Evolutionary conservation across 129 eudicot genomes (phyloP).

Genomic region (Mikania micrantha): DNA sequence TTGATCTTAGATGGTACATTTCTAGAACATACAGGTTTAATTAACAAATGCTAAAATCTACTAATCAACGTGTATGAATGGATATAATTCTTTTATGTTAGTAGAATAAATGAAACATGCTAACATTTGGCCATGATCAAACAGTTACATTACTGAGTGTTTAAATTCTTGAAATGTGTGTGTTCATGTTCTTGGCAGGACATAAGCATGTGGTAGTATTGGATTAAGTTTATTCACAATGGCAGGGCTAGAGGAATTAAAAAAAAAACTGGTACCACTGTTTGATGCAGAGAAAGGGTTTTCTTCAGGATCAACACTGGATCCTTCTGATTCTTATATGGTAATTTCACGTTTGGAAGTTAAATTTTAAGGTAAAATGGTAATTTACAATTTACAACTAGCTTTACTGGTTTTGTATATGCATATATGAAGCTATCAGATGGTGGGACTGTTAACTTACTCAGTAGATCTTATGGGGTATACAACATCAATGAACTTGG

Average conservation of each 20-base stretch:
- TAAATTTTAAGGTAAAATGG: neutral
- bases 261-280: slow-evolving; percentile 82
- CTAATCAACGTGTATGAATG: neutral
- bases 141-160: neutral
- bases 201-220: slow-evolving; percentile 22
- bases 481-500: slow-evolving; percentile 96
- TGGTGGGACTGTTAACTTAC: slow-evolving; percentile 82
- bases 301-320: slow-evolving; percentile 60
- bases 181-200: slow-evolving; percentile 9
- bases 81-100: too few species aligned
- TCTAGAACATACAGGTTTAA: neutral
- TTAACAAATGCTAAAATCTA: neutral
- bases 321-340: slow-evolving; percentile 73
- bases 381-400: neutral
- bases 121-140: neutral
- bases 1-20: neutral
- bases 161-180: neutral
- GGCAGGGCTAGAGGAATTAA: slow-evolving; percentile 92
- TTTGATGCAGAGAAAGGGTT: slow-evolving; percentile 99
- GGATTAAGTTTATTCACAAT: slow-evolving; percentile 20
- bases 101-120: too few species aligned
- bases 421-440: slow-evolving; percentile 55
- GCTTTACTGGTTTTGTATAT: neutral
- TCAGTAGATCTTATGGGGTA: slow-evolving; percentile 87
- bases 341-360: slow-evolving; percentile 21